Percentiles rank a stretch among this genome's conserved stretches.
These are phyloP conservation scores for Colletotrichum brevisporum DNA, from an alignment of 2,329 filamentous ascomycete species.

Conservation along the genomic window DNA sequence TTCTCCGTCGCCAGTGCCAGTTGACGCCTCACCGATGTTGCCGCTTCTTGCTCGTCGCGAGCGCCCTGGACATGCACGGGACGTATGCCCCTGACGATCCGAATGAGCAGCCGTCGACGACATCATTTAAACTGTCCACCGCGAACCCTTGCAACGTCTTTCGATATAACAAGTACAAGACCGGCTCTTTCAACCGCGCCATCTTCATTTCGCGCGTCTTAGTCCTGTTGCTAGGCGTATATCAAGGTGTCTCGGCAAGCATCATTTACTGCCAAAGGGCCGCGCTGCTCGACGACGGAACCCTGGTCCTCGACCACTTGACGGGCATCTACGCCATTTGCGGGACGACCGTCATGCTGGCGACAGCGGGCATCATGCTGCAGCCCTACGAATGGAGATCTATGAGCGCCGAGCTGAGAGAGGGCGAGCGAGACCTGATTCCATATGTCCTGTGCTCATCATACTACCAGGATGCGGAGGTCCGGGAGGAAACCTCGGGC, in stretches of 20 bases:
- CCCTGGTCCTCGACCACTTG: neutral
- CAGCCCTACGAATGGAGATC: neutral
- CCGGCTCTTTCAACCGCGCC: neutral
- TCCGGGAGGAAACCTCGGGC: too few species aligned
- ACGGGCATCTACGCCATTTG: neutral
- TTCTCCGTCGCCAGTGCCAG: too few species aligned
- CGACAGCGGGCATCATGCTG: neutral
- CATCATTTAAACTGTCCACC: too few species aligned
- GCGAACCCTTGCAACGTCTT: too few species aligned
- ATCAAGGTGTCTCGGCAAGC: neutral
- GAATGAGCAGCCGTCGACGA: neutral
- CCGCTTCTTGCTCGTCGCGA: too few species aligned
- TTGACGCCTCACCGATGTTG: neutral
- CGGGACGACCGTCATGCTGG: neutral
- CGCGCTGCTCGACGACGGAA: neutral
- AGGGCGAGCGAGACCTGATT: neutral
- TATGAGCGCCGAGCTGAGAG: neutral
- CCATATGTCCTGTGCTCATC: neutral
- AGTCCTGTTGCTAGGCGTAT: neutral
- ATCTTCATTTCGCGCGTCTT: neutral
- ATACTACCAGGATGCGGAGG: too few species aligned
- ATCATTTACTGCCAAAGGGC: neutral
- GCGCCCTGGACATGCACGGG: neutral
- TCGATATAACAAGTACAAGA: neutral
- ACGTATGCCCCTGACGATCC: neutral